Conservation (phyloP, 2,329 filamentous ascomycete genomes). For the Volutella citrinella region DNA sequence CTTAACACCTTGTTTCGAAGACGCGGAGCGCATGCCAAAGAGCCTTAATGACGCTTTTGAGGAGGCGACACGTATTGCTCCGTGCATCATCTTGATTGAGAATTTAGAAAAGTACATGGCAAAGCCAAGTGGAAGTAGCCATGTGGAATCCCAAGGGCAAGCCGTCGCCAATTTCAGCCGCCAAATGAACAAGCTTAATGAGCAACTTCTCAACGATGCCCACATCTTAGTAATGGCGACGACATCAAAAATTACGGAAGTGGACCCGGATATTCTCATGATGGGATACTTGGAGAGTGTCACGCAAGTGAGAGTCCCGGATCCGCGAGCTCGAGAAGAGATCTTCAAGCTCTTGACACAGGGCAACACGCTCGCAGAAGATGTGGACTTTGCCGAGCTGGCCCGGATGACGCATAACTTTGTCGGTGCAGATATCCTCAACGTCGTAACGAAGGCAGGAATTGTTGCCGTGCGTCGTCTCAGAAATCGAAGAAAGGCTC, state of each 20-base stretch:
- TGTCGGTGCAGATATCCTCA: slow-evolving; percentile 84
- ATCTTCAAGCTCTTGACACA: slow-evolving; percentile 74
- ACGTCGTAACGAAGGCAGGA: slow-evolving; percentile 46
- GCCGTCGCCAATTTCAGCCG: slow-evolving; percentile 80
- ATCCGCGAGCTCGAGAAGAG: slow-evolving; percentile 69
- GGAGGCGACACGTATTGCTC: slow-evolving; percentile 79
- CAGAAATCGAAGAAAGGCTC: no score
- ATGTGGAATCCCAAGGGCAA: slow-evolving; percentile 85
- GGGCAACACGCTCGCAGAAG: slow-evolving; percentile 59
- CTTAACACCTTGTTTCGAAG: slow-evolving; percentile 32
- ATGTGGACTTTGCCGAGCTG: slow-evolving; percentile 71
- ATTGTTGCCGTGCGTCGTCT: no score
- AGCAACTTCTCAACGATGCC: slow-evolving; percentile 66
- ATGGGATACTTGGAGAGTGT: slow-evolving; percentile 78
- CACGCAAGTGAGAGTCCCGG: slow-evolving; percentile 85
- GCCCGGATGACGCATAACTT: slow-evolving; percentile 89
- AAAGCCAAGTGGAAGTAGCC: slow-evolving; percentile 71
- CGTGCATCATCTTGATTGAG: slow-evolving; percentile 88
- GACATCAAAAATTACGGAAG: slow-evolving; percentile 81
- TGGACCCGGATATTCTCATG: slow-evolving; percentile 74
- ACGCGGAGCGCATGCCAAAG: slow-evolving; percentile 38
- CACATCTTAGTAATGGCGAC: slow-evolving; percentile 88
- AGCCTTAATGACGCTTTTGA: slow-evolving; percentile 51
- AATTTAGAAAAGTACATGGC: slow-evolving; percentile 84
- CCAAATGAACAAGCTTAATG: slow-evolving; percentile 79